phyloP scores from a whole-genome alignment of 2,329 filamentous ascomycete species.

The Emericellopsis cladophorae region DNA sequence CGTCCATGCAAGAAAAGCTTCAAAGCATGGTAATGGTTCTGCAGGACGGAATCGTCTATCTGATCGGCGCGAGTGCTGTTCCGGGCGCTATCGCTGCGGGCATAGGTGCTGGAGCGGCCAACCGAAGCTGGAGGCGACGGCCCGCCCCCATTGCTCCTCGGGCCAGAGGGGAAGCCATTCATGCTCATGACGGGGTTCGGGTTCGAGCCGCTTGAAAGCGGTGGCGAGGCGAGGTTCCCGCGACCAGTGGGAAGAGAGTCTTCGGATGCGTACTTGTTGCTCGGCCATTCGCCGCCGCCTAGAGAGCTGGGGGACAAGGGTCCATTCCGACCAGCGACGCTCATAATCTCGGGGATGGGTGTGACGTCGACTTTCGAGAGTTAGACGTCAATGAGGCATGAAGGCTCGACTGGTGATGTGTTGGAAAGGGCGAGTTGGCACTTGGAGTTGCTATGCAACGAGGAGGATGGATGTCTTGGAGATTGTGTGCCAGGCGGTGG shows the following conservation, averaged over 20 bases:
- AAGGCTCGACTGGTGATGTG: neutral
- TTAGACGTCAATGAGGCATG: neutral
- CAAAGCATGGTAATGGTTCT: conserved; percentile 71
- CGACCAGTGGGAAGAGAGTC: conserved; percentile 37
- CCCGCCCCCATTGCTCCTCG: conserved; percentile 44
- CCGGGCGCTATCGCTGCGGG: conserved; percentile 52
- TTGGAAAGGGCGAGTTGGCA: neutral
- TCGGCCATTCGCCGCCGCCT: conserved; percentile 74
- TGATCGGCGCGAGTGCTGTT: conserved; percentile 44
- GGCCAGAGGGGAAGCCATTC: conserved; percentile 45
- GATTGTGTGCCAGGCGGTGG: neutral
- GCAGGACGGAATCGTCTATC: conserved; percentile 46
- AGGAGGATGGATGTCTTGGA: neutral
- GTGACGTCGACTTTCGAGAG: neutral
- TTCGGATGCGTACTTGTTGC: conserved; percentile 52
- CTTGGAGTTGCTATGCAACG: neutral
- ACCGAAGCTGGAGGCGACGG: conserved; percentile 84
- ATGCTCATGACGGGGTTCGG: conserved; percentile 38
- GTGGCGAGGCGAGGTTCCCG: conserved; percentile 54
- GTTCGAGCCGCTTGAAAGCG: conserved; percentile 52
- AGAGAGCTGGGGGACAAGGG: conserved; percentile 72
- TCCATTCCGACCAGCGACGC: conserved; percentile 47
- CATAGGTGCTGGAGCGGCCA: conserved; percentile 71
- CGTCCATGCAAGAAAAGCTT: conserved; percentile 65
- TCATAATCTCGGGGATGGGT: conserved; percentile 39